Evolutionary conservation across 768 basidiomycete species (phyloP), one percentile per base, ranked within the genome.

Genomic region (Aureoboletus auriporus): DNA sequence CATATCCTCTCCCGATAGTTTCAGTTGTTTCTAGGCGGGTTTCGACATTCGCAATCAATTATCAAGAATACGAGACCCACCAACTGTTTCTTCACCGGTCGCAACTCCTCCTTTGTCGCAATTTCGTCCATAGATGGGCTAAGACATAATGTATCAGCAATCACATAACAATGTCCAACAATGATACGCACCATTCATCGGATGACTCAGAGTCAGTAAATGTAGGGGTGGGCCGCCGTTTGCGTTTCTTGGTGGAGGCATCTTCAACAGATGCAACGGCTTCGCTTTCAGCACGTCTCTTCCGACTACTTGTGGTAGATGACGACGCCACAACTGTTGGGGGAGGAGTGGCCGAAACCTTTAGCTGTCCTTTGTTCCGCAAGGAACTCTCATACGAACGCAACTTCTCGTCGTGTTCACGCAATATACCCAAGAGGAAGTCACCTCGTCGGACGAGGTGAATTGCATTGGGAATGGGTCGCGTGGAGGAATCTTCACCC

Each of bases 391-490:
- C 89, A 62, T 89, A 90, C 65, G 88, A 87, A 67, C 86, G 86
- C 68, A 93, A 72, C 76, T 90, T 91, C 74, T 93, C 92, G 61
- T 90, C 84, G 69, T 92, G 84, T 68, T 94, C 93, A 44, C 84
- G 82, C 59, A 95, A 71, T 54, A 91, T 75, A 50, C 87, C 74
- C 52, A 93, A 74, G 50, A 98, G 79, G 70, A 93, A 99, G 69
- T 98, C 96, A 34, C 94, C 95, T 45, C 96, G 82, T 43, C 96
- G 87, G 36, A 98, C 95, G 41, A 99, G 86, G 69, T 99, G 96
- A 52, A 99, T 97, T 28, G 96, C 92, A 60, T 94, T 96, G 31
- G 96, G 96, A 58, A 95, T 95, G 8, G 90, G 90, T 61, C 90
- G 81, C 55, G 79, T 88, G 13, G 88, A 76, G 34, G 84, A 70